Percentiles rank a stretch among this genome's conserved stretches.
These are phyloP conservation scores for Colletotrichum caudatum DNA, from an alignment of 2,329 filamentous ascomycete genomes.

Conservation along the genomic window DNA sequence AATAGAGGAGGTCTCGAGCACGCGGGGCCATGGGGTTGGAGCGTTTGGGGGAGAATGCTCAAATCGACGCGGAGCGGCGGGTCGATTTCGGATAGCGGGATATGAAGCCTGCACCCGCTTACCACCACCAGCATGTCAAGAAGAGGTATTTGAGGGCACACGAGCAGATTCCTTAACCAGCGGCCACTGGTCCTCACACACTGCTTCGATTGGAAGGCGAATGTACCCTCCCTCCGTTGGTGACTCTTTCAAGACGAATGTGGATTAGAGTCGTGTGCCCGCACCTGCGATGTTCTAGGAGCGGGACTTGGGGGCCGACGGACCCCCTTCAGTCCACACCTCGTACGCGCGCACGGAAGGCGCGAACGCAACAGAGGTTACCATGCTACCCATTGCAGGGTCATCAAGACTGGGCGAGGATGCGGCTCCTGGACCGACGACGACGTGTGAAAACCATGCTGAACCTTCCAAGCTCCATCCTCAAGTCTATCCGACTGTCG, in stretches of 20 bases:
- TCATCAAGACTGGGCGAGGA: neutral
- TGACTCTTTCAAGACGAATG: conserved; percentile 15
- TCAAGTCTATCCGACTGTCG: neutral
- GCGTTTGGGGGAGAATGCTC: neutral
- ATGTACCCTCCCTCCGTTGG: neutral
- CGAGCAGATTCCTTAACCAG: conserved; percentile 23
- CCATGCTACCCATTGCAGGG: conserved; percentile 8
- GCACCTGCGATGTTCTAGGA: conserved; percentile 5
- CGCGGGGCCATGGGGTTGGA: conserved; percentile 4
- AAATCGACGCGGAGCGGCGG: conserved; percentile 4
- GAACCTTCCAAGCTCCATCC: no score
- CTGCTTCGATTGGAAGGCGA: neutral
- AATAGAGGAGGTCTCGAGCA: neutral
- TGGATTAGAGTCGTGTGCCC: conserved; percentile 30
- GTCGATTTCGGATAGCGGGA: conserved; percentile 5
- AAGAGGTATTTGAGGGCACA: neutral
- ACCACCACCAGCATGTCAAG: neutral
- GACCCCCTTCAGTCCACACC: conserved; percentile 12
- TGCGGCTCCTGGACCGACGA: conserved; percentile 3
- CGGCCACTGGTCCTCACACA: neutral
- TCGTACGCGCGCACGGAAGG: conserved; percentile 15
- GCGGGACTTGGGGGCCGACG: conserved; percentile 25
- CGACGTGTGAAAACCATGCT: neutral
- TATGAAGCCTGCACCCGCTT: neutral
- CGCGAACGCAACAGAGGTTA: conserved; percentile 4